These are phyloP conservation scores for Phalaenopsis hybrid DNA, from an alignment of 116 monocot species.

Conservation along the genomic window DNA sequence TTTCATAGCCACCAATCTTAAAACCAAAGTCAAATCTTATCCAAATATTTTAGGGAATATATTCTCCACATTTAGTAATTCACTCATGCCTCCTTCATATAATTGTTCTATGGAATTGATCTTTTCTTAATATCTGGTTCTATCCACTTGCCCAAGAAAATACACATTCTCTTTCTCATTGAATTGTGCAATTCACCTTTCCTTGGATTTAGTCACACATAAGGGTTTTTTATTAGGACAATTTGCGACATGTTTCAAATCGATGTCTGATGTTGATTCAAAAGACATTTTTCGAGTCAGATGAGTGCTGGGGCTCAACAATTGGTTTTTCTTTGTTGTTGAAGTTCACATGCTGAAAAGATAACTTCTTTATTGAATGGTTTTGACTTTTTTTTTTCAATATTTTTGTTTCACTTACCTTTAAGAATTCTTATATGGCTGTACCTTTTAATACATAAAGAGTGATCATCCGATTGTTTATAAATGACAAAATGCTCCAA, in stretches of 20 bases:
- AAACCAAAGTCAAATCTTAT: too few species aligned
- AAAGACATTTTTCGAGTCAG: background rate
- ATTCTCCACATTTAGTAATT: background rate
- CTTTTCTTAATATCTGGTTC: background rate
- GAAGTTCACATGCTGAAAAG: background rate
- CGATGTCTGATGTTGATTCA: background rate
- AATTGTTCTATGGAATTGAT: background rate
- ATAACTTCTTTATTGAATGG: background rate
- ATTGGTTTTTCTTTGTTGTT: background rate
- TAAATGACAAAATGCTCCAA: too few species aligned
- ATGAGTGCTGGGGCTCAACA: background rate
- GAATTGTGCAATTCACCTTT: background rate
- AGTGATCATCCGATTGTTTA: background rate
- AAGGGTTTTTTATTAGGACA: background rate
- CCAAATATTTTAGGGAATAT: too few species aligned
- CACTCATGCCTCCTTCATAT: background rate
- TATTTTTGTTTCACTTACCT: background rate
- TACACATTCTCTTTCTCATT: background rate
- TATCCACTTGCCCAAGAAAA: background rate
- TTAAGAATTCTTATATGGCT: background rate
- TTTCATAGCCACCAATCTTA: too few species aligned
- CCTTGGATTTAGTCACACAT: background rate
- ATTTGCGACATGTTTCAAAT: background rate
- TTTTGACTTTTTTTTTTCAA: background rate
- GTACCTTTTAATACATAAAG: background rate